phyloP scores from a whole-genome alignment of 2,329 filamentous ascomycete species.

The Apiospora rasikravindrae region DNA sequence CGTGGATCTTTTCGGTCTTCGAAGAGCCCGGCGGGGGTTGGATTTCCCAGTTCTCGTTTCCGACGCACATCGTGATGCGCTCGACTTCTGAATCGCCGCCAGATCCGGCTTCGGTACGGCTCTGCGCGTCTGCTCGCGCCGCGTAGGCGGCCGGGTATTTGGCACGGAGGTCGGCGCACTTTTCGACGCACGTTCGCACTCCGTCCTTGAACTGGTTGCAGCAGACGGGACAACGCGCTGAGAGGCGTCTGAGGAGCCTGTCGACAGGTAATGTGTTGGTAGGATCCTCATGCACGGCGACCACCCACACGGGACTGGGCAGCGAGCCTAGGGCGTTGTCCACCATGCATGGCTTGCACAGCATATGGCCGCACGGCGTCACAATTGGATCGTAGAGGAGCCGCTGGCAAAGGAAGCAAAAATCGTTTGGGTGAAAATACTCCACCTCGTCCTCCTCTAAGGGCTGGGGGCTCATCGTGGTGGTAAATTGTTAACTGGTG shows the following conservation, averaged over 20 bases:
- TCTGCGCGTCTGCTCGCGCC: slow-evolving; percentile 42
- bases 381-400: slow-evolving; percentile 48
- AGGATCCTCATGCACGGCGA: slow-evolving; percentile 42
- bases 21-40: slow-evolving; percentile 27
- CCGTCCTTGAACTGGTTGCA: slow-evolving; percentile 42
- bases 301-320: slow-evolving; percentile 42
- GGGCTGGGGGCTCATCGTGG: too few relatives aligned
- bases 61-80: slow-evolving; percentile 49
- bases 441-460: background rate
- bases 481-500: too few relatives aligned
- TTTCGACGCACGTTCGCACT: slow-evolving; percentile 32
- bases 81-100: slow-evolving; percentile 40
- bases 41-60: slow-evolving; percentile 45
- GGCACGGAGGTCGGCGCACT: slow-evolving; percentile 35
- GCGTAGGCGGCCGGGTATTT: slow-evolving; percentile 43
- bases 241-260: too few relatives aligned
- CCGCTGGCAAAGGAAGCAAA: slow-evolving; percentile 51
- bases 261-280: slow-evolving; percentile 32
- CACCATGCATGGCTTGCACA: slow-evolving; percentile 51
- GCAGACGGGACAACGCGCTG: slow-evolving; percentile 51
- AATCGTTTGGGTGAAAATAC: slow-evolving; percentile 42
- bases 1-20: slow-evolving; percentile 42
- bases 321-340: slow-evolving; percentile 46
- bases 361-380: slow-evolving; percentile 47
- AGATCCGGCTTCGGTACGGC: slow-evolving; percentile 21